Evolutionary conservation across 129 eudicot species (phyloP), one percentile per base, ranked within the genome.

Genomic region (Dittrichia graveolens): DNA sequence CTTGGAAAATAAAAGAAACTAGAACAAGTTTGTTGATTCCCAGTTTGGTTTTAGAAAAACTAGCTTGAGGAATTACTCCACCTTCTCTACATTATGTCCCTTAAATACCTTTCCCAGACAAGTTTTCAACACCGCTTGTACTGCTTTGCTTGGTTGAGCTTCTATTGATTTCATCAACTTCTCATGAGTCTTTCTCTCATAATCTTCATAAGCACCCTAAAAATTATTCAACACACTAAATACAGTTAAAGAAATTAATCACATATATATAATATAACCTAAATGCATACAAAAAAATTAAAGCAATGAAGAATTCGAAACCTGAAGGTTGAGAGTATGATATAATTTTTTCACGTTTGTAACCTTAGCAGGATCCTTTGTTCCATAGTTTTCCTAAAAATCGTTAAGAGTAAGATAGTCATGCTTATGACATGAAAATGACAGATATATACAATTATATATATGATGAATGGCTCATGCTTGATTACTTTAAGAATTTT

Each of bases 71-170:
- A n/a, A n/a, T n/a, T n/a, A n/a, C n/a, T n/a, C n/a, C n/a, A n/a
- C n/a, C n/a, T n/a, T n/a, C n/a, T n/a, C n/a, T n/a, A n/a, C n/a
- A n/a, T n/a, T 90, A 61, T 81, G 81, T 82, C 95, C 82, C 83
- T 83, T 80, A 72, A 85, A 85, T 65, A 91, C 82, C 82, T 91
- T 91, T n/a, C 80, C 89, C 72, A 87, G 69, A 81, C 85, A 91
- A 8, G 88, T 85, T 72, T 80, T 87, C 55, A 91, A 44, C 55
- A 91, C 92, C 18, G 80, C 88, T 65, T 91, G 91, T 48, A 91
- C 87, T 13, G 87, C 80, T 66, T 82, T 75, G 83, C 81, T 87
- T 5, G 95, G 86, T 74, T 79, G 95, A 63, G 89, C 81, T 77
- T 91, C 97, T 54, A 88, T 91, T n/a, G 83, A 81, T 35, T 73